phyloP scores from a whole-genome alignment of 2,329 filamentous ascomycete genomes.

The Teratosphaeria destructans region DNA sequence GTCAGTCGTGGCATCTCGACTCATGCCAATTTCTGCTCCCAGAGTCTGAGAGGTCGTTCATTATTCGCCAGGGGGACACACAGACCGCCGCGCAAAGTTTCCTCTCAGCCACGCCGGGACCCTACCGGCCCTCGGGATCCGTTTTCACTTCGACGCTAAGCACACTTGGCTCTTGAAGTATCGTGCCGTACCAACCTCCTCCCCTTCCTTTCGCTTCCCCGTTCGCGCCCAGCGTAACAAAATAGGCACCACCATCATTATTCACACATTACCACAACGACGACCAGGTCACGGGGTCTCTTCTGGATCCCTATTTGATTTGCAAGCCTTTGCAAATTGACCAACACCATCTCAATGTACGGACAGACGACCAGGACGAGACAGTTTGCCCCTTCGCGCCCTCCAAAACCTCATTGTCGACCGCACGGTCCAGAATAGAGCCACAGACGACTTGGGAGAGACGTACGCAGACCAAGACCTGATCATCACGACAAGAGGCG shows the following conservation, averaged over 20 bases:
- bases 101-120: conserved; percentile 1
- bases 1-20: not conserved
- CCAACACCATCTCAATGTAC: conserved; percentile 20
- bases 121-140: not conserved
- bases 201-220: not conserved
- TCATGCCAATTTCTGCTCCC: conserved; percentile 1
- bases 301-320: conserved; percentile 10
- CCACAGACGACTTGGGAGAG: not conserved
- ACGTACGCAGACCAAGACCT: conserved; percentile 2
- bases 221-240: conserved; percentile 6
- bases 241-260: conserved; percentile 5
- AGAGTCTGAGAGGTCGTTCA: not conserved
- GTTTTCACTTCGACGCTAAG: not conserved
- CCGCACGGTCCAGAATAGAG: conserved; percentile 17
- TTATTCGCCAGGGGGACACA: not conserved
- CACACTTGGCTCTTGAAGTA: conserved; percentile 1
- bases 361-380: conserved; percentile 13
- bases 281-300: conserved; percentile 10
- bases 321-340: conserved; percentile 9
- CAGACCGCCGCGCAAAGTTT: conserved; percentile 3
- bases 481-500: conserved; percentile 15
- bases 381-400: conserved; percentile 19
- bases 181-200: conserved; percentile 1
- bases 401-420: conserved; percentile 20
- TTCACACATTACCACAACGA: conserved; percentile 2